These are phyloP conservation scores for Trichosporon sp. DNA, from an alignment of 1,284 basidiomycete species.

Conservation along the genomic window DNA sequence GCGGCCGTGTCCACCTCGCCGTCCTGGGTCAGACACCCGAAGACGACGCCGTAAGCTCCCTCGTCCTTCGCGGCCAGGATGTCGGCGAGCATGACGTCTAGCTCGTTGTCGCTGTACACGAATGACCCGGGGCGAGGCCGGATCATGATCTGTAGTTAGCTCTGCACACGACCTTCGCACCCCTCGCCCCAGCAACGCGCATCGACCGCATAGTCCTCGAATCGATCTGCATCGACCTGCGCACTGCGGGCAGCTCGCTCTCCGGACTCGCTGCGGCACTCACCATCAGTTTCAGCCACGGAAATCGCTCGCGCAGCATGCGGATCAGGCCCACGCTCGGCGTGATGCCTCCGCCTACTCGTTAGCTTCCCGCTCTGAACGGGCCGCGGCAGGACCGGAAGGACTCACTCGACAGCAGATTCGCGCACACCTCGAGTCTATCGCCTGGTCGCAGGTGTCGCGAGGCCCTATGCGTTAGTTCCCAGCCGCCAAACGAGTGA, in stretches of 20 bases:
- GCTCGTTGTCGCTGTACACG: conserved; percentile 66
- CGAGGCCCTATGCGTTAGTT: conserved; percentile 26
- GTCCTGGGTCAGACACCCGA: conserved; percentile 66
- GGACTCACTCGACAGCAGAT: conserved; percentile 59
- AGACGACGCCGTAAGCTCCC: conserved; percentile 68
- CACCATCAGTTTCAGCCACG: conserved; percentile 69
- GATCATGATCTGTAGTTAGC: conserved; percentile 67
- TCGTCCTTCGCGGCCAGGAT: conserved; percentile 58
- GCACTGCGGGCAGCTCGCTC: not conserved
- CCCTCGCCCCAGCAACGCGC: not conserved
- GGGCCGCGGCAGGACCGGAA: not conserved
- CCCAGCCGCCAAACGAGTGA: not conserved
- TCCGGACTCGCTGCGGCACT: conserved; percentile 7
- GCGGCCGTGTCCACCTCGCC: conserved; percentile 65
- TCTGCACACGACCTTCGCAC: not conserved
- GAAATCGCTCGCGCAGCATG: conserved; percentile 61
- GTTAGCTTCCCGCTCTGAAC: not conserved
- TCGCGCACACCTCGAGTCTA: conserved; percentile 74
- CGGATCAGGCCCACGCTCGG: conserved; percentile 71
- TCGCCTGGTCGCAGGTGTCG: conserved; percentile 28
- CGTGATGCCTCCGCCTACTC: conserved; percentile 71
- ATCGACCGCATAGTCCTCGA: not conserved
- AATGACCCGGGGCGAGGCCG: conserved; percentile 77
- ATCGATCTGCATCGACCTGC: not conserved
- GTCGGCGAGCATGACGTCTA: conserved; percentile 72